A percentile compares a stretch with the other conserved stretches of the same genome.
Evolutionary conservation across 2,329 filamentous ascomycete species (phyloP).

Genomic region (Epichloe hybrida): DNA sequence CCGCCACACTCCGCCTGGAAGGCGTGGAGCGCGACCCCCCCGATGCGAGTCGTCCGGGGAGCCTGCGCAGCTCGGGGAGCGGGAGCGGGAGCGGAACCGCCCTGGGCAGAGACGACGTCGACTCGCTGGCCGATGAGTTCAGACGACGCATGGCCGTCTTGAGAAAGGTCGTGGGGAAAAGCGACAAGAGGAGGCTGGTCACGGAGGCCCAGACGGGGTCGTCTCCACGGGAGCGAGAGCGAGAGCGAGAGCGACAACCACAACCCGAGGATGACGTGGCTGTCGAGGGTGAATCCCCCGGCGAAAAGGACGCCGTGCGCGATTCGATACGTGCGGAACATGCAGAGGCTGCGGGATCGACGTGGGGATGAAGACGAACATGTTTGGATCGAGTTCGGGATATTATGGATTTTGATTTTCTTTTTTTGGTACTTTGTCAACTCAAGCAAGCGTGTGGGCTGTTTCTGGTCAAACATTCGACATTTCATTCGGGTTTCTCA

Average conservation of each 20-base stretch:
- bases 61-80: conserved; percentile 16
- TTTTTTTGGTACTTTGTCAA: no score
- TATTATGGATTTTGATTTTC: no score
- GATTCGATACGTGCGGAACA: background rate
- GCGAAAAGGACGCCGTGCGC: background rate
- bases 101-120: conserved; percentile 32
- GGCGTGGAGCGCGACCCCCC: conserved; percentile 25
- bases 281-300: background rate
- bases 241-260: background rate
- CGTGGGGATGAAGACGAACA: background rate
- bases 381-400: background rate
- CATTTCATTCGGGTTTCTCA: no score
- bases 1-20: conserved; percentile 22
- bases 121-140: conserved; percentile 41
- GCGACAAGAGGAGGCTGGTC: conserved; percentile 27
- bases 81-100: conserved; percentile 17
- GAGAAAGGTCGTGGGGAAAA: conserved; percentile 39
- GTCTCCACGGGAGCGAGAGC: background rate
- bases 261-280: background rate
- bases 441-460: background rate
- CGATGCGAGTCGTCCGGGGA: conserved; percentile 10
- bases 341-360: background rate
- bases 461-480: background rate
- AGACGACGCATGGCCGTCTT: conserved; percentile 42
- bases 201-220: conserved; percentile 4